Base-by-base conservation (phyloP, 75 land plant genomes). In the Isoetes taiwanensis region DNA sequence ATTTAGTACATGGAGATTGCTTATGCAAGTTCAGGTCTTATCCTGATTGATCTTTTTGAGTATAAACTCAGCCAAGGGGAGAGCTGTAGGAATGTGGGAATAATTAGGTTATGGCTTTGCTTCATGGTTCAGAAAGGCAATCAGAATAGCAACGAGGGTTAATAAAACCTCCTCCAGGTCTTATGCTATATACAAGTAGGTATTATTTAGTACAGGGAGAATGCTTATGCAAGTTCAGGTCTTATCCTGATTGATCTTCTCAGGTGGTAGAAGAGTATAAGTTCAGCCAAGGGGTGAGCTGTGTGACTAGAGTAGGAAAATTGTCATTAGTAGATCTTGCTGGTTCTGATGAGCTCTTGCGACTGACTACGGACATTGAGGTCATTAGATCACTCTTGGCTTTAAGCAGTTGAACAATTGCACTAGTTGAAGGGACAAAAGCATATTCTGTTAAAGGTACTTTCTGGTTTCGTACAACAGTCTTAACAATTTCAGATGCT, bases 341-440 rank as follows among this genome's bases (percentile, higher is more conserved):
- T 32, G 68, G 71, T n/a, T 68, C 71, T 27, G 68, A 66, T 54
- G 67, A 65, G 67, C 68, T 29, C 14, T 28, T 14, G 67, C 71
- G 5, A 68, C 67, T 14, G 68, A 68, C 59, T 52, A 29, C 33
- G 59, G 24, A 38, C 37, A 2, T 12, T 64, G 19, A 68, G 67
- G 31, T 64, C 68, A 30, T 9, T 54, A 31, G 52, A 6, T 68
- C 68, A 1, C 28, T 68, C 2, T 32, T 68, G 34, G 71, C 68
- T 9, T 27, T 68, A 8, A 68, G 68, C 34, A 52, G 59, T 29
- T 68, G 67, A 43, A 68, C 63, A 2, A 68, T 34, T 6, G 67
- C 71, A 30, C 68, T 68, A 14, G 68, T 68, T 17, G 71, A 68
- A 31, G 68, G 68, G 16, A 37, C n/a, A 68, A 30, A 64, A 28